phyloP scores from a whole-genome alignment of 2,329 filamentous ascomycete genomes.

The Hypoxylon sp. region DNA sequence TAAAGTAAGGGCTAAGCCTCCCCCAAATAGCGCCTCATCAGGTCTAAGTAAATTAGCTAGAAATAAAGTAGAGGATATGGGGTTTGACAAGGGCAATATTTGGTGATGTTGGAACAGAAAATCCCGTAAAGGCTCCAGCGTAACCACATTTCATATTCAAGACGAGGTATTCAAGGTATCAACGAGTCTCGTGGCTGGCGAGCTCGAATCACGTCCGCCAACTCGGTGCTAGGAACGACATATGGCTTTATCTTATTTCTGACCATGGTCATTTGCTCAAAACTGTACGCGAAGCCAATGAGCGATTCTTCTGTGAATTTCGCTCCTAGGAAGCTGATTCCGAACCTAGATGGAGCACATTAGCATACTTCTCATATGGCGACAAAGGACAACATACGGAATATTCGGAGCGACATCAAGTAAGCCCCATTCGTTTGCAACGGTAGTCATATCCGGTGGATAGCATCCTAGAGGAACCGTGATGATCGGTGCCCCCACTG shows the following conservation, averaged over 20 bases:
- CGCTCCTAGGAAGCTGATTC: conserved; percentile 73
- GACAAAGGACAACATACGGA: neutral
- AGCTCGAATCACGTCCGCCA: conserved; percentile 19
- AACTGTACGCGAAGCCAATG: conserved; percentile 77
- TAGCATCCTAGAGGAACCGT: conserved; percentile 73
- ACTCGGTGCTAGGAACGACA: conserved; percentile 55
- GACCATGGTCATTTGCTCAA: conserved; percentile 70
- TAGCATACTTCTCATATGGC: neutral
- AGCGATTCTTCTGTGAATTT: conserved; percentile 74
- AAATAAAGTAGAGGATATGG: neutral
- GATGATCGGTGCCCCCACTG: conserved; percentile 72
- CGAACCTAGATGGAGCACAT: conserved; percentile 60
- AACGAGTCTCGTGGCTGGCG: neutral
- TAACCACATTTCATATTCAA: neutral
- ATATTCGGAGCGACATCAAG: conserved; percentile 63
- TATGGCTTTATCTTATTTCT: conserved; percentile 52
- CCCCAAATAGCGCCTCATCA: neutral
- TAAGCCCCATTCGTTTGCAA: conserved; percentile 63
- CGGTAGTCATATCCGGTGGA: conserved; percentile 62
- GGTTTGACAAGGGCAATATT: neutral
- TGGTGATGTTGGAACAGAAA: neutral
- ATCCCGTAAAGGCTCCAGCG: neutral
- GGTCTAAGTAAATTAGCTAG: neutral
- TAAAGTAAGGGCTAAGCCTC: neutral
- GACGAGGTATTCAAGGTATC: neutral